Conservation (phyloP, 1,139 yeast genomes). For the Geotrichum restrictum region DNA sequence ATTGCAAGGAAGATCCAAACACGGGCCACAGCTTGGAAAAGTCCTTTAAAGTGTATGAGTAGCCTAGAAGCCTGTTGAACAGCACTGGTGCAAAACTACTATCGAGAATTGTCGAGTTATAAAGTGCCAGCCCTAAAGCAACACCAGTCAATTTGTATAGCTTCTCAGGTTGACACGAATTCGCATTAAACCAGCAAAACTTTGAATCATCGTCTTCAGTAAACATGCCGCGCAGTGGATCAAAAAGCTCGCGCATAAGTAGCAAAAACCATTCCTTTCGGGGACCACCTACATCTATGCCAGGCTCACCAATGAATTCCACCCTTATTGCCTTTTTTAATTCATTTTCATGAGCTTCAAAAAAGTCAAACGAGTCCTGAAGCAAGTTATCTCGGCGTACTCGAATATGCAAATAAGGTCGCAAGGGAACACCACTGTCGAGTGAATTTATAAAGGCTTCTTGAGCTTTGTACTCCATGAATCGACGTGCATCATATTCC, state of each 20-base stretch:
- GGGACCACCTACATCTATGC: slow-evolving; percentile 92
- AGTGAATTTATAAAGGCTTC: slow-evolving; percentile 79
- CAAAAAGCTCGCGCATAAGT: slow-evolving; percentile 64
- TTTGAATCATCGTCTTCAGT: slow-evolving; percentile 63
- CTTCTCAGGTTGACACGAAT: slow-evolving; percentile 44
- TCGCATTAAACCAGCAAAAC: slow-evolving; percentile 64
- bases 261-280: slow-evolving; percentile 88
- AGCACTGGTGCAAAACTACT: slow-evolving; percentile 69
- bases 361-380: slow-evolving; percentile 68
- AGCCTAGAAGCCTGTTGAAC: slow-evolving; percentile 67
- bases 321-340: slow-evolving; percentile 71
- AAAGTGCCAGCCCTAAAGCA: slow-evolving; percentile 81
- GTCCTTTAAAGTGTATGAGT: slow-evolving; percentile 57
- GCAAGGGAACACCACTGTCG: slow-evolving; percentile 56
- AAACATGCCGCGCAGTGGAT: slow-evolving; percentile 48
- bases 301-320: slow-evolving; percentile 82
- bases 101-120: slow-evolving; percentile 83
- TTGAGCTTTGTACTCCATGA: slow-evolving; percentile 84
- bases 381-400: slow-evolving; percentile 67
- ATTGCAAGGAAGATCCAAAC: slow-evolving; percentile 54
- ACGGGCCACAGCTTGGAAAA: slow-evolving; percentile 64
- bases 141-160: slow-evolving; percentile 77
- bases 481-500: slow-evolving; percentile 76
- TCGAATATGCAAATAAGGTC: slow-evolving; percentile 62
- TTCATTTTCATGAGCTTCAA: slow-evolving; percentile 56